Evolutionary conservation across 2,329 filamentous ascomycete species (phyloP).

Genomic region (Fusarium pseudocircinatum): DNA sequence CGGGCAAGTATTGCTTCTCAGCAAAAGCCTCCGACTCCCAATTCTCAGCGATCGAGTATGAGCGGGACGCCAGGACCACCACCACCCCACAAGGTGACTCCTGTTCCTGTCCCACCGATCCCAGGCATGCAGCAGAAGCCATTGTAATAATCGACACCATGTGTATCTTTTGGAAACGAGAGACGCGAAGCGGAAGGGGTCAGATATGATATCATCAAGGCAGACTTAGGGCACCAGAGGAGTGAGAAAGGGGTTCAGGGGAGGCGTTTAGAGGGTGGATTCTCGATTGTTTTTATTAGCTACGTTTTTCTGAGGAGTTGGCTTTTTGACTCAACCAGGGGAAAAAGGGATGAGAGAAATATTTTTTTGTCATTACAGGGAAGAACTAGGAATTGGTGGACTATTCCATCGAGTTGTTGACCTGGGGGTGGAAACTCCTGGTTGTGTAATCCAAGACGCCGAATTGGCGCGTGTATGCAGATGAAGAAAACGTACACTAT

Average conservation of each 20-base stretch:
- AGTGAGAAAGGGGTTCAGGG: slow-evolving; percentile 18
- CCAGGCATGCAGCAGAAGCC: slow-evolving; percentile 50
- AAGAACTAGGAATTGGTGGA: slow-evolving; percentile 6
- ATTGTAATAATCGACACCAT: slow-evolving; percentile 27
- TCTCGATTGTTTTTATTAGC: slow-evolving; percentile 35
- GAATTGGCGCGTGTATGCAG: slow-evolving; percentile 33
- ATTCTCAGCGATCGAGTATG: slow-evolving; percentile 42
- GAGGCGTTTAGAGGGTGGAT: slow-evolving; percentile 43
- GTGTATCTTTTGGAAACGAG: slow-evolving; percentile 14
- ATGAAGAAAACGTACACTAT: slow-evolving; percentile 23
- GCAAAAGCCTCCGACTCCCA: slow-evolving; percentile 52
- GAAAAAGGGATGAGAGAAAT: slow-evolving; percentile 25
- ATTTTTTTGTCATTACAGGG: slow-evolving; percentile 16
- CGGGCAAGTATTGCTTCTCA: slow-evolving; percentile 51
- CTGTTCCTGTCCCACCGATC: slow-evolving; percentile 55
- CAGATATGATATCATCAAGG: background rate
- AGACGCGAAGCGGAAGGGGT: slow-evolving; percentile 5
- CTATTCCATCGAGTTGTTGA: slow-evolving; percentile 11
- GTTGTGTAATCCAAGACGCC: slow-evolving; percentile 35
- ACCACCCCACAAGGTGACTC: slow-evolving; percentile 55
- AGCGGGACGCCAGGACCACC: slow-evolving; percentile 50
- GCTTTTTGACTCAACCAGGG: slow-evolving; percentile 26
- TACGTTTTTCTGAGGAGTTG: slow-evolving; percentile 31
- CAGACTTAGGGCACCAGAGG: background rate
- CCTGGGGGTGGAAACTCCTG: slow-evolving; percentile 19